phyloP scores from a whole-genome alignment of 176 grass and related monocot species.

The Pontederia crassipes region DNA sequence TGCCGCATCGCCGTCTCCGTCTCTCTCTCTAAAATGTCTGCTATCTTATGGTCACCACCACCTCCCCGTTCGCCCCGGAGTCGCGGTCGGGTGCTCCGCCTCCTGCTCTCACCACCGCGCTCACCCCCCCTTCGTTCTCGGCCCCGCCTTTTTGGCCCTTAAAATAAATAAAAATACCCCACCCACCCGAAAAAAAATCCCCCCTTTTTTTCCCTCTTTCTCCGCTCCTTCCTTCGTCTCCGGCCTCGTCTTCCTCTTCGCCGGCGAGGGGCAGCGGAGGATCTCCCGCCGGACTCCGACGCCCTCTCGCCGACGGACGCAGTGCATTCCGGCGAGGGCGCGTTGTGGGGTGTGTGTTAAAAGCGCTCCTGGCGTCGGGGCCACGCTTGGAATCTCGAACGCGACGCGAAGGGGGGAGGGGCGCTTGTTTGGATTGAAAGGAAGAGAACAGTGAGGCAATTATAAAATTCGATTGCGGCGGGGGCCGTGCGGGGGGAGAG shows the following conservation, averaged over 20 bases:
- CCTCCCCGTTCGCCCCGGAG: neutral
- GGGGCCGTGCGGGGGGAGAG: conserved; percentile 5
- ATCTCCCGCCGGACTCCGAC: neutral
- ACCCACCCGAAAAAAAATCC: neutral
- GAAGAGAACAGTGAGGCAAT: neutral
- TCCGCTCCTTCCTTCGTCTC: neutral
- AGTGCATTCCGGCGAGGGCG: neutral
- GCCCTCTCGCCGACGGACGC: neutral
- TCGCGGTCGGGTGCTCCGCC: conserved; percentile 1
- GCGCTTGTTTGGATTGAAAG: neutral
- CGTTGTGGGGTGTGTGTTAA: neutral
- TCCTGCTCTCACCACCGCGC: neutral
- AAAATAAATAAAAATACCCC: neutral
- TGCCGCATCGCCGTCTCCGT: neutral
- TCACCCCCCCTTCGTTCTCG: neutral
- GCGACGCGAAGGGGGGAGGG: neutral
- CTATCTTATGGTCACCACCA: neutral
- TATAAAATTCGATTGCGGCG: conserved; percentile 4
- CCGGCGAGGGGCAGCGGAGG: neutral
- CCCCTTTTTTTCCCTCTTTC: neutral
- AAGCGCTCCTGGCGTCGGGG: neutral
- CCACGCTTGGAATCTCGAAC: neutral
- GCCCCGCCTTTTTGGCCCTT: neutral
- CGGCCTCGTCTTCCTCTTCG: neutral
- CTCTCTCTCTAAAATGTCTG: neutral